A percentile compares a stretch with the other conserved stretches of the same genome.
Evolutionary conservation across 1,139 yeast genomes (phyloP).

Genomic region (Protomyces pachydermus): DNA sequence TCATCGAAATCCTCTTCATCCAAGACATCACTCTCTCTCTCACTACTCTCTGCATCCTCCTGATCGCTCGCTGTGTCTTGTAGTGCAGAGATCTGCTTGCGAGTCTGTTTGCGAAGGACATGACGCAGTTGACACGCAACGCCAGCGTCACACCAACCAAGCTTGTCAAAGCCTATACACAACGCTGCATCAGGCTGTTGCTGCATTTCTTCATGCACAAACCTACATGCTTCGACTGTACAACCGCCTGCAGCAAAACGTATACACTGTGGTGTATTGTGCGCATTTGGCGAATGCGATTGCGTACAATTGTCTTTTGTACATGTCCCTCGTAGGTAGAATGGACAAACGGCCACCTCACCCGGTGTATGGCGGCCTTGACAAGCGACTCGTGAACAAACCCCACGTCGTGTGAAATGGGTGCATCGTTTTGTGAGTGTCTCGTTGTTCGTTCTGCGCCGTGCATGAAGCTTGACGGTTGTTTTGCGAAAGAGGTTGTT

Average conservation of each 20-base stretch:
- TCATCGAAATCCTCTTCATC: constrained; percentile 23
- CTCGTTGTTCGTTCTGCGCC: constrained; percentile 7
- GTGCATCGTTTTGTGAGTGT: constrained; percentile 35
- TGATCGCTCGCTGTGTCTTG: not conserved
- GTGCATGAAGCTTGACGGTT: constrained; percentile 25
- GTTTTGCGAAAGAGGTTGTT: constrained; percentile 35
- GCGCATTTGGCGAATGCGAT: constrained; percentile 56
- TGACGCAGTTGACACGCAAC: constrained; percentile 55
- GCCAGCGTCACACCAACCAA: constrained; percentile 67
- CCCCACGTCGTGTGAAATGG: constrained; percentile 39
- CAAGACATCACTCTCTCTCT: constrained; percentile 9
- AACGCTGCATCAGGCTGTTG: constrained; percentile 45
- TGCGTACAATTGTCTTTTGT: constrained; percentile 48
- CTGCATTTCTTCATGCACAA: constrained; percentile 48
- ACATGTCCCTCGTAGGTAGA: constrained; percentile 46
- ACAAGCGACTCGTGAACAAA: constrained; percentile 42
- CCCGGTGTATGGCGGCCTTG: constrained; percentile 51
- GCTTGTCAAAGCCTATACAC: constrained; percentile 63
- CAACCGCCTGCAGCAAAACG: constrained; percentile 53
- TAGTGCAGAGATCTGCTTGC: constrained; percentile 1
- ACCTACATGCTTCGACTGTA: constrained; percentile 52
- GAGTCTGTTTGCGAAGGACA: constrained; percentile 38
- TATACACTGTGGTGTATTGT: constrained; percentile 62
- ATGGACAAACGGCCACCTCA: constrained; percentile 55
- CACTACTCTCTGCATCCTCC: not conserved